Conservation (phyloP, 75 land plant genomes). For the Cupressus sempervirens region DNA sequence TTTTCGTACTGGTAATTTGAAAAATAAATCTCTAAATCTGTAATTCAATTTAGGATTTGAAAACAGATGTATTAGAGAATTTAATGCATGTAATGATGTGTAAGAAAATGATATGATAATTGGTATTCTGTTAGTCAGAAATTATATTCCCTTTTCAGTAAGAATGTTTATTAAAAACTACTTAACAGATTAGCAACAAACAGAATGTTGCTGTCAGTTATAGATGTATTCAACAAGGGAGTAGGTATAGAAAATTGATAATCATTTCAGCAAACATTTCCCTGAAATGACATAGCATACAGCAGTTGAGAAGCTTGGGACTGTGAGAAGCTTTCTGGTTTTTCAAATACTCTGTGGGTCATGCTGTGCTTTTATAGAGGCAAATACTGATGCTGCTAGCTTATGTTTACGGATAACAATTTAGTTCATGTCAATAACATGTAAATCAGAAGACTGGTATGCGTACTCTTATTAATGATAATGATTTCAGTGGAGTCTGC, state of each 20-base stretch:
- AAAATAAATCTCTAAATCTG: not conserved
- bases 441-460: not conserved
- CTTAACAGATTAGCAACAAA: not conserved
- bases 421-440: not conserved
- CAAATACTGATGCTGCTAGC: not conserved
- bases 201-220: not conserved
- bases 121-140: not conserved
- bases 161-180: not conserved
- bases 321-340: not conserved
- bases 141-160: not conserved
- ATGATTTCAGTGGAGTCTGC: not conserved
- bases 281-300: not conserved
- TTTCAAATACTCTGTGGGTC: not conserved
- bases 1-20: not conserved
- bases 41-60: not conserved
- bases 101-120: not conserved
- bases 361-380: not conserved
- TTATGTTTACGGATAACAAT: not conserved
- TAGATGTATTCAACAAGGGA: not conserved
- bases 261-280: not conserved
- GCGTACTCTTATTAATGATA: not conserved
- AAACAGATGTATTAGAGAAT: not conserved
- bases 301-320: not conserved
- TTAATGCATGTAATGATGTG: not conserved
- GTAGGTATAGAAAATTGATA: not conserved